These are phyloP conservation scores for Diplodia mutila DNA, from an alignment of 2,329 filamentous ascomycete genomes.

Conservation along the genomic window DNA sequence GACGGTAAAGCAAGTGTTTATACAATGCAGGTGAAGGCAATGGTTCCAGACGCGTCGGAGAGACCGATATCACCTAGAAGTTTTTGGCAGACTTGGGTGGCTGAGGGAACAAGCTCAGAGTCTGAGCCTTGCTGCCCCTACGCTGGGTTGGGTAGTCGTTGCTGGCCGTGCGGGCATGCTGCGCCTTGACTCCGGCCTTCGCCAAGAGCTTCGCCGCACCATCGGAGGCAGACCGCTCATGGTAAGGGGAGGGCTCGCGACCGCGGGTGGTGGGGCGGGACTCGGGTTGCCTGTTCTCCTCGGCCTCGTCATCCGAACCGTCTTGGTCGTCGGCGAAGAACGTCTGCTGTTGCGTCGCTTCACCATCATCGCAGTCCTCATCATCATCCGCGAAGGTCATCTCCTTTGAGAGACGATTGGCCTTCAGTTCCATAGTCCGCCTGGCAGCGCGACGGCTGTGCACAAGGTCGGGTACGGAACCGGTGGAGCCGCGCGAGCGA, in stretches of 20 bases:
- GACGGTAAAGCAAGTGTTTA: constrained; percentile 9
- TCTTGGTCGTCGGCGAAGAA: constrained; percentile 33
- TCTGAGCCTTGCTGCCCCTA: constrained; percentile 22
- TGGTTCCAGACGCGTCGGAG: background rate
- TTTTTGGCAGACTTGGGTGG: constrained; percentile 33
- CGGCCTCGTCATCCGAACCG: constrained; percentile 28
- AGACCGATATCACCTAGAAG: background rate
- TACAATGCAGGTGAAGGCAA: background rate
- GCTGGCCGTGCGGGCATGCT: constrained; percentile 20
- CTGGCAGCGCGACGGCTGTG: constrained; percentile 40
- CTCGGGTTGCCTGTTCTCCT: constrained; percentile 22
- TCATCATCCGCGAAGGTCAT: constrained; percentile 34
- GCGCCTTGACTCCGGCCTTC: constrained; percentile 15
- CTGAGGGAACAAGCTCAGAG: constrained; percentile 41
- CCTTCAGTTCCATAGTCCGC: constrained; percentile 37
- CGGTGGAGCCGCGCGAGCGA: constrained; percentile 43
- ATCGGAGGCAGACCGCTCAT: constrained; percentile 41
- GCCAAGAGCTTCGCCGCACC: constrained; percentile 38
- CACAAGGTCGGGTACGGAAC: constrained; percentile 44
- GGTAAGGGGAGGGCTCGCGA: constrained; percentile 29
- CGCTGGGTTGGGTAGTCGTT: background rate
- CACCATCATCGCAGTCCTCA: constrained; percentile 16
- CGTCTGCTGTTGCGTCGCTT: constrained; percentile 1
- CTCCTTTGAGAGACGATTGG: constrained; percentile 41
- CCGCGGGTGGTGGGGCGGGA: constrained; percentile 9